Percentiles rank a stretch among this genome's conserved stretches.
phyloP scores from a whole-genome alignment of 2,329 filamentous ascomycete genomes.

The Ophiocordyceps robertsii region DNA sequence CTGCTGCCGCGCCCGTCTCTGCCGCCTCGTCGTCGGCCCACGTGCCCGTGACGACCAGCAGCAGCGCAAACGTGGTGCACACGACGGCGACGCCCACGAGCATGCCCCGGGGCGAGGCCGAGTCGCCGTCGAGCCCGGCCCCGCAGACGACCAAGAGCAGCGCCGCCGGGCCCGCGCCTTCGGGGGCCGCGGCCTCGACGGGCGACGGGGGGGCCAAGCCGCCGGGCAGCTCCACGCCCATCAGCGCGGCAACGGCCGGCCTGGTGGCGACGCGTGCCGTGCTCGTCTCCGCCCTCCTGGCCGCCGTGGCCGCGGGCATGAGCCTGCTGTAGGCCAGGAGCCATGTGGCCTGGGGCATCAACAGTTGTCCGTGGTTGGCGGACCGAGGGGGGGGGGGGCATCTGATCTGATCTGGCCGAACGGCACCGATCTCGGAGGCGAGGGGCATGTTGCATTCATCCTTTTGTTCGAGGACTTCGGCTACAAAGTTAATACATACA shows the following conservation, averaged over 20 bases:
- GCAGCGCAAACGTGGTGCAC: not conserved
- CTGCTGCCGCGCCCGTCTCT: too few relatives aligned
- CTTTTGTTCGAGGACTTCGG: too few relatives aligned
- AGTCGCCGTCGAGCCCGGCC: not conserved
- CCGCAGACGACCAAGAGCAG: not conserved
- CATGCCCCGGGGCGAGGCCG: not conserved
- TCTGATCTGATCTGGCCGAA: too few relatives aligned
- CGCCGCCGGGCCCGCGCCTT: not conserved
- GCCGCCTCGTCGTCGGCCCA: too few relatives aligned
- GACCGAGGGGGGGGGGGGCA: too few relatives aligned
- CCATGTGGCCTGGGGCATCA: too few relatives aligned
- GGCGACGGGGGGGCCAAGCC: not conserved
- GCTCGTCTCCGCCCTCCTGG: constrained; percentile 11
- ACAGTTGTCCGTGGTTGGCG: too few relatives aligned
- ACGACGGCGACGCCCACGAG: not conserved
- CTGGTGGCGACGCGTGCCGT: constrained; percentile 12
- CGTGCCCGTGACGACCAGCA: not conserved
- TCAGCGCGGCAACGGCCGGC: constrained; percentile 4
- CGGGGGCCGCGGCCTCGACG: not conserved
- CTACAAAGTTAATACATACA: too few relatives aligned
- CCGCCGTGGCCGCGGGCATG: constrained; percentile 14
- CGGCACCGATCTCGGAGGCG: too few relatives aligned
- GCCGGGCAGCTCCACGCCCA: not conserved
- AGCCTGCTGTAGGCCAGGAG: constrained; percentile 12
- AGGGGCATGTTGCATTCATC: too few relatives aligned